Evolutionary conservation across 768 basidiomycete genomes (phyloP), one percentile per base, ranked within the genome.

Genomic region (Naematelia aurantialba): DNA sequence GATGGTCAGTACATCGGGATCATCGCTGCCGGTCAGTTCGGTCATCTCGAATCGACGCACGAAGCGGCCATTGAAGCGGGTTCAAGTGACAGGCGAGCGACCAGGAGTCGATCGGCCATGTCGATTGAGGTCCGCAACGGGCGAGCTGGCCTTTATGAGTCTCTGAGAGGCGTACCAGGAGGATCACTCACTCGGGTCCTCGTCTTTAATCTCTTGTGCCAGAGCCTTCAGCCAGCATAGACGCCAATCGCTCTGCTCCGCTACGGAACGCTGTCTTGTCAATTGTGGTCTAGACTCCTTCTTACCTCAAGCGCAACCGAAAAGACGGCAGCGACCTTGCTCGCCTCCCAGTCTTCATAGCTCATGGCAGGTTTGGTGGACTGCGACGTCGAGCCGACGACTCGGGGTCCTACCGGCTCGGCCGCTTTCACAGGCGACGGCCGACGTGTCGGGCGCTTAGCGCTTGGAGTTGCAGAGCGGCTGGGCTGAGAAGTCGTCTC

Each of bases 181-280:
- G 19, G 1, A 42, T 11, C n/a, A 30, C 52, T 19, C 27, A 58
- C 63, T 46, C 5, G 39, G 39, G 12, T 52, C 44, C 34, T 68
- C 68, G 26, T 66, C 89, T 22, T 83, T 78, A 24, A 94, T 73
- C 66, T 97, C 93, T 5, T 79, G 74, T 21, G 83, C 83, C 24
- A 94, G 79, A 30, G 80, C 76, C 78, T 92, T 92, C 60, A 97
- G 83, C 89, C 89, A 94, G 24, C 89, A 87, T 44, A 86, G 76
- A 55, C 86, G 82, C 79, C 86, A 87, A 42, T 82, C 81, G 55
- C 80, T 17, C 81, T 79, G 74, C 80, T 82, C 87, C 87, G 70
- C 22, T 26, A 19, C 34, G 44, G 34, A 47, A 27, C 59, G 47
- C 47, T 59, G 25, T 58, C 66, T 34, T 17, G 19, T 66, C 56